These are phyloP conservation scores for Colletotrichum melonis DNA, from an alignment of 2,329 filamentous ascomycete genomes.

Conservation along the genomic window DNA sequence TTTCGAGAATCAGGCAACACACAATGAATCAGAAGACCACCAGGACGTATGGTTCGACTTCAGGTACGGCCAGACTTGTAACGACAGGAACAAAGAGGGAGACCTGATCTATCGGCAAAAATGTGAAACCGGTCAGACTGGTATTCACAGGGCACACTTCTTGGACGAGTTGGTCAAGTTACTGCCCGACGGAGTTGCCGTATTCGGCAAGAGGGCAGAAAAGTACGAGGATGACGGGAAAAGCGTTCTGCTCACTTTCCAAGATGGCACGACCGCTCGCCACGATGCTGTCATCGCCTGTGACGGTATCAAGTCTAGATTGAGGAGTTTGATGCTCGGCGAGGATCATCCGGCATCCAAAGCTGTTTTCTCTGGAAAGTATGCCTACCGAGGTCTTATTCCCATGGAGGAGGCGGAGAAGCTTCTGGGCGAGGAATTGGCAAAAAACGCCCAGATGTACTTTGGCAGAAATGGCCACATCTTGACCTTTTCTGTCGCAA, in stretches of 20 bases:
- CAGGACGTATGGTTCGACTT: slow-evolving; percentile 38
- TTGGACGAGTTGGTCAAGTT: slow-evolving; percentile 53
- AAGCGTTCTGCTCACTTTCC: slow-evolving; percentile 46
- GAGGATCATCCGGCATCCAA: slow-evolving; percentile 49
- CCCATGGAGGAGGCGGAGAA: slow-evolving; percentile 64
- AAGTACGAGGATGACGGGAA: slow-evolving; percentile 27
- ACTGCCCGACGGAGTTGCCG: slow-evolving; percentile 43
- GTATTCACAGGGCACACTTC: slow-evolving; percentile 30
- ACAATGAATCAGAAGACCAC: slow-evolving; percentile 27
- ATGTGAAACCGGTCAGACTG: slow-evolving; percentile 17
- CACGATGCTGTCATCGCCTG: slow-evolving; percentile 62
- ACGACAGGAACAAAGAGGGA: slow-evolving; percentile 17
- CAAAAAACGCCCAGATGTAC: slow-evolving; percentile 58
- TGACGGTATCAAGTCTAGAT: slow-evolving; percentile 67
- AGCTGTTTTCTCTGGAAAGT: slow-evolving; percentile 63
- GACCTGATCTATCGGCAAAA: slow-evolving; percentile 19
- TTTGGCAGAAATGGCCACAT: slow-evolving; percentile 67
- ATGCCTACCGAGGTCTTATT: slow-evolving; percentile 63
- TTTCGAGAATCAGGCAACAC: slow-evolving; percentile 46
- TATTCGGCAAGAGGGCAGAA: slow-evolving; percentile 44
- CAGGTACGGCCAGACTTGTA: slow-evolving; percentile 35
- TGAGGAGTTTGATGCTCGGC: slow-evolving; percentile 62
- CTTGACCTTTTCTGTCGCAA: slow-evolving; percentile 68
- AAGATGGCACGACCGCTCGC: slow-evolving; percentile 50
- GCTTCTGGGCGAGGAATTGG: slow-evolving; percentile 54